phyloP scores from a whole-genome alignment of 73 alveolate genomes.

The Stentor coeruleus region DNA sequence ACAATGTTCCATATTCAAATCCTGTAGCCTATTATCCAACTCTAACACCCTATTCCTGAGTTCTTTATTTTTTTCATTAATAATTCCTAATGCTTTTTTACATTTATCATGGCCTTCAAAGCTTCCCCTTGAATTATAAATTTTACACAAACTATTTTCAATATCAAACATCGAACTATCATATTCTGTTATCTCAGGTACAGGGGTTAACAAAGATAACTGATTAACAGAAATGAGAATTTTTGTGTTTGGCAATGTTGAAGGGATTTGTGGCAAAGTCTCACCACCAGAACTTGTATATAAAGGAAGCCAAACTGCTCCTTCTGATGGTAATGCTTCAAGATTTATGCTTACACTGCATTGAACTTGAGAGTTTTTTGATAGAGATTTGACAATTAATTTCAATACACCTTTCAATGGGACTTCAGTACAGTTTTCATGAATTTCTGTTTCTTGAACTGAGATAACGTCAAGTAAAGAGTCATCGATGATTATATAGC shows the following conservation, averaged over 20 bases:
- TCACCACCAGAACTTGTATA: neutral
- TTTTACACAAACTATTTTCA: neutral
- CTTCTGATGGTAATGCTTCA: neutral
- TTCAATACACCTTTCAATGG: neutral
- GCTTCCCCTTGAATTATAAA: neutral
- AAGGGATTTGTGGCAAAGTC: neutral
- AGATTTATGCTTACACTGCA: neutral
- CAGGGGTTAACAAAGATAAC: neutral
- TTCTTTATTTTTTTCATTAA: neutral
- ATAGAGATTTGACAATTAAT: neutral
- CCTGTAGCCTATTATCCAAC: neutral
- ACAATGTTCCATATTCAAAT: neutral
- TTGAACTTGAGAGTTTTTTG: neutral
- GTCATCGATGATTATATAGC: conserved; percentile 13
- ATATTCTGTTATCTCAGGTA: neutral
- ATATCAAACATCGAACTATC: neutral
- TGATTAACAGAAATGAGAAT: neutral
- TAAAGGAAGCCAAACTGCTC: neutral
- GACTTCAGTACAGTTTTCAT: neutral
- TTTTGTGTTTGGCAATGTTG: neutral
- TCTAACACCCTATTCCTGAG: neutral
- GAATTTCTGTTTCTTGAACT: neutral
- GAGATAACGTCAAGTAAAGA: neutral
- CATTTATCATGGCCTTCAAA: neutral
- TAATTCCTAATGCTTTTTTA: neutral